Percentiles rank a stretch among this genome's conserved stretches.
Conservation (phyloP, 2,329 filamentous ascomycete species). For the Gnomoniopsis sp. region DNA sequence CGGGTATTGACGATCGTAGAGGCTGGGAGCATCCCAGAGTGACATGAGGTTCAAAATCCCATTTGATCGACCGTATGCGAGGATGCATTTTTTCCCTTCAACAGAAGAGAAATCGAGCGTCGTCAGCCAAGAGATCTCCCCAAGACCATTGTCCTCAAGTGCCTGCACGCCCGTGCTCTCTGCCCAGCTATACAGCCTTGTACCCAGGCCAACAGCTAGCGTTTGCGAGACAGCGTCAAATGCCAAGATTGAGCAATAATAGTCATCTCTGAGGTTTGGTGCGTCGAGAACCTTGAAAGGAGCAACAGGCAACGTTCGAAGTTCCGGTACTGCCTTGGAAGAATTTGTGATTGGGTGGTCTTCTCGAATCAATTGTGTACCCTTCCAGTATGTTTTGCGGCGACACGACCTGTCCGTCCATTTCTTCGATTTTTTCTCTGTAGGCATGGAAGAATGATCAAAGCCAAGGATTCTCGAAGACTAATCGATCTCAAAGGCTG, state of each 20-base stretch:
- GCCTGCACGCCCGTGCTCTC: constrained; percentile 66
- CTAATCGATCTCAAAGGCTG: constrained; percentile 77
- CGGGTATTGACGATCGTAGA: constrained; percentile 16
- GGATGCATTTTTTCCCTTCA: constrained; percentile 70
- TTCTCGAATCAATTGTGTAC: constrained; percentile 36
- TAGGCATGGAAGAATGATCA: constrained; percentile 25
- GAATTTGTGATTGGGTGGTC: constrained; percentile 20
- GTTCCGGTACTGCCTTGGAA: constrained; percentile 21
- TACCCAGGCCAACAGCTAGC: constrained; percentile 78
- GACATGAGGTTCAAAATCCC: constrained; percentile 77
- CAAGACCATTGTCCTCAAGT: constrained; percentile 39
- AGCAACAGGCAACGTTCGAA: constrained; percentile 58
- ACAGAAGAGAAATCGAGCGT: constrained; percentile 87
- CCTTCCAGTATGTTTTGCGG: constrained; percentile 39
- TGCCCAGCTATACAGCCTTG: constrained; percentile 84
- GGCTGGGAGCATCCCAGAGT: constrained; percentile 50
- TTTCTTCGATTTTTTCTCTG: constrained; percentile 9
- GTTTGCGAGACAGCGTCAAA: constrained; percentile 74
- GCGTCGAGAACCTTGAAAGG: constrained; percentile 91
- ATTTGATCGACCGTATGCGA: constrained; percentile 80
- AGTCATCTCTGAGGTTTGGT: constrained; percentile 86
- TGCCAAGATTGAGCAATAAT: constrained; percentile 87
- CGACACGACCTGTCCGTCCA: constrained; percentile 11
- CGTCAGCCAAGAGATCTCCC: constrained; percentile 62
- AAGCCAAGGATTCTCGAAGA: constrained; percentile 63